Evolutionary conservation across 306 rosid species (phyloP).

Genomic region (Fagus crenata): DNA sequence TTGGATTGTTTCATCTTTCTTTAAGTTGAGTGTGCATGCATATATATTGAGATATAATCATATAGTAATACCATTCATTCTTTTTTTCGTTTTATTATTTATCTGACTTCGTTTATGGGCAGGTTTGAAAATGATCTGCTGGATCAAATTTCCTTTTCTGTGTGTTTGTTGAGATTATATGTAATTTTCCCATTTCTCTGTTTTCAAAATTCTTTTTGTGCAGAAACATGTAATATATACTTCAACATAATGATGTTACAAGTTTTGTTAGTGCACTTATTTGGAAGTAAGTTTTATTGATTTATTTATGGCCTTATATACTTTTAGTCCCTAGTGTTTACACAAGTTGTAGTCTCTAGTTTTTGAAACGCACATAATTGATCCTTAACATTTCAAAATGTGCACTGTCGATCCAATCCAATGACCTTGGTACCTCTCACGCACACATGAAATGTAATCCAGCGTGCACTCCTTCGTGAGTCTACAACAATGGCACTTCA

Average conservation of each 20-base stretch:
- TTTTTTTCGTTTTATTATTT: not conserved
- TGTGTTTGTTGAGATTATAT: constrained; percentile 7
- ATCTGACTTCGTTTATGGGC: constrained; percentile 15
- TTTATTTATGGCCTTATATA: too few relatives aligned
- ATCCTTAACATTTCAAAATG: too few relatives aligned
- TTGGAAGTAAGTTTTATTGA: too few relatives aligned
- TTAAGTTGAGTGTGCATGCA: constrained; percentile 32
- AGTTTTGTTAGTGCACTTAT: not conserved
- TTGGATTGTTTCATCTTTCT: constrained; percentile 89
- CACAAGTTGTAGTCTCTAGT: too few relatives aligned
- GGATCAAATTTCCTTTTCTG: constrained; percentile 20
- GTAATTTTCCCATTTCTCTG: constrained; percentile 5
- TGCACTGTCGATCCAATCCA: too few relatives aligned
- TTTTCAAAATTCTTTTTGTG: not conserved
- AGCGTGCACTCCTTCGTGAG: too few relatives aligned
- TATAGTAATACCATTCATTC: not conserved
- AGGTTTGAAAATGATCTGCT: constrained; percentile 20
- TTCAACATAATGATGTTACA: not conserved
- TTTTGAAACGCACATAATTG: too few relatives aligned
- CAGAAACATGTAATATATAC: not conserved
- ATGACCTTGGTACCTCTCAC: too few relatives aligned
- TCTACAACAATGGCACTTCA: too few relatives aligned
- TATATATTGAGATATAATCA: constrained; percentile 16
- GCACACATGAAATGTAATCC: too few relatives aligned
- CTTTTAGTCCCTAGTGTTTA: too few relatives aligned